These are phyloP conservation scores for Candida maltosa DNA, from an alignment of 805 yeast genomes.

Conservation along the genomic window DNA sequence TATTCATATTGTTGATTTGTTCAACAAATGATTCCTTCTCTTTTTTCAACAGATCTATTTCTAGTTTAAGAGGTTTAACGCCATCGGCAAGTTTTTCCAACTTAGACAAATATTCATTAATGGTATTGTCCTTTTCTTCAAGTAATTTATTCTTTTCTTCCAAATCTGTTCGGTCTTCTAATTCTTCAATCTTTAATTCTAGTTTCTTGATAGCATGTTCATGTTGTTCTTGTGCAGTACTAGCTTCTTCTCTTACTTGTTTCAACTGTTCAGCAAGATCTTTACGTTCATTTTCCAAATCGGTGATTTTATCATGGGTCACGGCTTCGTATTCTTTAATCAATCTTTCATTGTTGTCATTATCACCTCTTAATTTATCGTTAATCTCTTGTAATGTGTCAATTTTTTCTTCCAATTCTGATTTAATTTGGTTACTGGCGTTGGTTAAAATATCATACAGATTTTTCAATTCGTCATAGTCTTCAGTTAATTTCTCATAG, in stretches of 20 bases:
- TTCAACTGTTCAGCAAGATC: too few species aligned
- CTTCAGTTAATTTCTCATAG: not conserved
- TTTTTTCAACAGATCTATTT: slow-evolving; percentile 3
- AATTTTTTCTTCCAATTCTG: slow-evolving; percentile 7
- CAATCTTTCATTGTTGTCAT: slow-evolving; percentile 8
- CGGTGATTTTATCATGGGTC: slow-evolving; percentile 1
- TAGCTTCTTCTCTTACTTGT: slow-evolving; percentile 9
- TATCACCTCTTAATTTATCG: slow-evolving; percentile 4
- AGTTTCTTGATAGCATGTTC: slow-evolving; percentile 1
- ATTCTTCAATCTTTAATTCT: slow-evolving; percentile 6
- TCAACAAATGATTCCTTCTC: slow-evolving; percentile 15
- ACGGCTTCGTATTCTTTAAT: slow-evolving; percentile 6
- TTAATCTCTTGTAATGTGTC: not conserved
- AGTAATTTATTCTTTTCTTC: slow-evolving; percentile 10
- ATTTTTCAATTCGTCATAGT: not conserved
- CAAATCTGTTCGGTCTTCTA: slow-evolving; percentile 3
- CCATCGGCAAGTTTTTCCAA: slow-evolving; percentile 26
- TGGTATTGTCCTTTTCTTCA: slow-evolving; percentile 27
- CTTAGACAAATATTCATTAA: slow-evolving; percentile 27
- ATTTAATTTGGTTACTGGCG: too few species aligned
- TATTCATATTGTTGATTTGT: slow-evolving; percentile 34
- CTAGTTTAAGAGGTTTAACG: slow-evolving; percentile 9
- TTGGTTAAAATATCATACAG: slow-evolving; percentile 11
- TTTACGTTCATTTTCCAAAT: slow-evolving; percentile 7
- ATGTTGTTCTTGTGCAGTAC: not conserved